Conservation (phyloP, 1,284 basidiomycete genomes). For the Sporisorium reilianum region DNA sequence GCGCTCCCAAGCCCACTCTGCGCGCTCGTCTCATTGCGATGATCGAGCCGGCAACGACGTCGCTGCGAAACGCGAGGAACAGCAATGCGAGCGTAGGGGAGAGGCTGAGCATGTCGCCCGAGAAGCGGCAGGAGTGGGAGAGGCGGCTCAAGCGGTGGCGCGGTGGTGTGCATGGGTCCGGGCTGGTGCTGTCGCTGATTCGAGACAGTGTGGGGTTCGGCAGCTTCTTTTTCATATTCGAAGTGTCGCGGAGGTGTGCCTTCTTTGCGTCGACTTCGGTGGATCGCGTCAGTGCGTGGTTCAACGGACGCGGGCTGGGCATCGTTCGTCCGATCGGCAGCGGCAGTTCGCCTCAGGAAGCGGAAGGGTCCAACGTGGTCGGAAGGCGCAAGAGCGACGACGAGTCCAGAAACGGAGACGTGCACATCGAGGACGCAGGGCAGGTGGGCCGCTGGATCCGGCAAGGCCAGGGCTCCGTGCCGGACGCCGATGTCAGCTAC, state of each 20-base stretch:
- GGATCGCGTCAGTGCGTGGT: conserved; percentile 57
- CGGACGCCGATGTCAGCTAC: conserved; percentile 58
- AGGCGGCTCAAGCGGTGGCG: conserved; percentile 54
- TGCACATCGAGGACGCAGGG: conserved; percentile 34
- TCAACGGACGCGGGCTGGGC: conserved; percentile 48
- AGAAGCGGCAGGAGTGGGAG: conserved; percentile 63
- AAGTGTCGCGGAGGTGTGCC: conserved; percentile 66
- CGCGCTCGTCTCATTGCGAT: conserved; percentile 23
- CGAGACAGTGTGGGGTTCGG: conserved; percentile 69
- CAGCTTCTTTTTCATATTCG: conserved; percentile 70
- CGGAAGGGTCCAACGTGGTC: conserved; percentile 21
- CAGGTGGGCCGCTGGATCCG: conserved; percentile 31
- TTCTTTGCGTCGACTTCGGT: conserved; percentile 61
- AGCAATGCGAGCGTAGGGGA: conserved; percentile 16
- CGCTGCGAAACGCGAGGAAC: conserved; percentile 6
- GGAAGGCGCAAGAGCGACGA: conserved; percentile 24
- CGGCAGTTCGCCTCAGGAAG: neutral
- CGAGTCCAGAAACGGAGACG: conserved; percentile 8
- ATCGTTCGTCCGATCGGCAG: conserved; percentile 16
- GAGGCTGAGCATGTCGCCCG: conserved; percentile 34
- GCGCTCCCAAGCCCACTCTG: conserved; percentile 22
- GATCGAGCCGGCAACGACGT: conserved; percentile 34
- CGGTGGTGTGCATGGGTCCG: conserved; percentile 63
- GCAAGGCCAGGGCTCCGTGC: conserved; percentile 23
- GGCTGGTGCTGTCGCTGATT: conserved; percentile 66